phyloP scores from a whole-genome alignment of 2,329 filamentous ascomycete genomes.

The Lomentospora prolificans region DNA sequence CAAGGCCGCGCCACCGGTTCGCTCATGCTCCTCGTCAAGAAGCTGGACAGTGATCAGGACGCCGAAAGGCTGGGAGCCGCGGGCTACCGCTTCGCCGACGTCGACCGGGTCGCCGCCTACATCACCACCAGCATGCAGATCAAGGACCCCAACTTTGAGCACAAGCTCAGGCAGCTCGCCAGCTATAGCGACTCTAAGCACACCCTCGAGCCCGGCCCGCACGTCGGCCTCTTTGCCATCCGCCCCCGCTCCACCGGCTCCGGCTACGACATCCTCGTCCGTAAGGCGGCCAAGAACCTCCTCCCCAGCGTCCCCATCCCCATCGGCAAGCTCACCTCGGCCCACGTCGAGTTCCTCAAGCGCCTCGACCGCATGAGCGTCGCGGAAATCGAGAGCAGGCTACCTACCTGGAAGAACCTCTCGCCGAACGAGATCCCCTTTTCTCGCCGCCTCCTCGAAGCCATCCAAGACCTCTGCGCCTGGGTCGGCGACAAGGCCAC shows the following conservation, averaged over 20 bases:
- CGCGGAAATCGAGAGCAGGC: slow-evolving; percentile 24
- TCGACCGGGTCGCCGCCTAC: slow-evolving; percentile 56
- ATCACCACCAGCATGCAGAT: slow-evolving; percentile 70
- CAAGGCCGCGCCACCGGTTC: slow-evolving; percentile 28
- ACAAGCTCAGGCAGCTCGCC: slow-evolving; percentile 55
- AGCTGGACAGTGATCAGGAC: slow-evolving; percentile 47
- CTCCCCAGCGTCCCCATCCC: slow-evolving; percentile 50
- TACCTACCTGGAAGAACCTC: slow-evolving; percentile 26
- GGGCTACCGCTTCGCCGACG: slow-evolving; percentile 69
- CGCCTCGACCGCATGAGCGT: slow-evolving; percentile 37
- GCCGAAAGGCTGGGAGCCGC: slow-evolving; percentile 54
- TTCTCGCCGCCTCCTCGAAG: slow-evolving; percentile 30
- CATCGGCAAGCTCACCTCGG: slow-evolving; percentile 39
- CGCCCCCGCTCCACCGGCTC: slow-evolving; percentile 38
- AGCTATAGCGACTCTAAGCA: slow-evolving; percentile 39
- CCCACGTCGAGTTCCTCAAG: slow-evolving; percentile 44
- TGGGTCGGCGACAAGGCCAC: slow-evolving; percentile 35
- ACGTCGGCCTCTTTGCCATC: slow-evolving; percentile 49
- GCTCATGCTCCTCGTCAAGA: slow-evolving; percentile 68
- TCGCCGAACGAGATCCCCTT: slow-evolving; percentile 33
- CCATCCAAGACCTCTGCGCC: slow-evolving; percentile 29
- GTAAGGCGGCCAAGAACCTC: slow-evolving; percentile 44
- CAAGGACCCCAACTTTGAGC: slow-evolving; percentile 48
- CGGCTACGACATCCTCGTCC: slow-evolving; percentile 55
- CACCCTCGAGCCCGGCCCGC: slow-evolving; percentile 37